These are phyloP conservation scores for Candida takata DNA, from an alignment of 805 yeast genomes.

Conservation along the genomic window DNA sequence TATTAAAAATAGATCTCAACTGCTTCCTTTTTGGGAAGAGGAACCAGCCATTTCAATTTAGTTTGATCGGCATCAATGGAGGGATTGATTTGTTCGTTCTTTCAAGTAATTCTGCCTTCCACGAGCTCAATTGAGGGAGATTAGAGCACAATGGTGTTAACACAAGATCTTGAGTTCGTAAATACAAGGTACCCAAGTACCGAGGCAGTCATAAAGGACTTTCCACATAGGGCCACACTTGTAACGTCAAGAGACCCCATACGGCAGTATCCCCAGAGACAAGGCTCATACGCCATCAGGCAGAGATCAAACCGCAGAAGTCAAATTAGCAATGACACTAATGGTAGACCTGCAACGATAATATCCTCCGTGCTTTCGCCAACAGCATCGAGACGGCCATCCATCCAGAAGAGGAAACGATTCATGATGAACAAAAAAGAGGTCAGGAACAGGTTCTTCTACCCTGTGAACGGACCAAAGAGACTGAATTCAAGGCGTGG, in stretches of 20 bases:
- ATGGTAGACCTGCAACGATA: conserved; percentile 18
- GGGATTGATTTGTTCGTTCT: no score
- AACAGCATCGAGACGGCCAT: conserved; percentile 9
- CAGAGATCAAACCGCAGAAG: not conserved
- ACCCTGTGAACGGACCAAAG: conserved; percentile 21
- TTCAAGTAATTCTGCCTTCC: no score
- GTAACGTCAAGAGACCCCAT: conserved; percentile 5
- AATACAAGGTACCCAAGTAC: conserved; percentile 7
- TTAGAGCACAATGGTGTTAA: no score
- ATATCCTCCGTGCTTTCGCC: conserved; percentile 14
- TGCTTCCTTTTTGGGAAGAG: no score
- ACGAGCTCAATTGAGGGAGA: no score
- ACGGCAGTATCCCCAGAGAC: not conserved
- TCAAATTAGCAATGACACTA: conserved; percentile 1
- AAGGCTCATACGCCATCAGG: conserved; percentile 3
- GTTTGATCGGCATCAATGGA: no score
- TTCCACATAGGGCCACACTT: conserved; percentile 6
- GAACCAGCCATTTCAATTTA: no score
- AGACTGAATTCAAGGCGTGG: conserved; percentile 17
- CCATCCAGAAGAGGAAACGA: conserved; percentile 14
- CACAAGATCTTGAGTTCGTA: not conserved
- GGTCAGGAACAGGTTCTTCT: conserved; percentile 13
- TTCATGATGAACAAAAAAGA: conserved; percentile 19
- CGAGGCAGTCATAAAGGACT: conserved; percentile 7
- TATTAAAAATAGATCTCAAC: no score